Evolutionary conservation across 176 grass and related monocot genomes (phyloP).

Genomic region (Avena eriantha): DNA sequence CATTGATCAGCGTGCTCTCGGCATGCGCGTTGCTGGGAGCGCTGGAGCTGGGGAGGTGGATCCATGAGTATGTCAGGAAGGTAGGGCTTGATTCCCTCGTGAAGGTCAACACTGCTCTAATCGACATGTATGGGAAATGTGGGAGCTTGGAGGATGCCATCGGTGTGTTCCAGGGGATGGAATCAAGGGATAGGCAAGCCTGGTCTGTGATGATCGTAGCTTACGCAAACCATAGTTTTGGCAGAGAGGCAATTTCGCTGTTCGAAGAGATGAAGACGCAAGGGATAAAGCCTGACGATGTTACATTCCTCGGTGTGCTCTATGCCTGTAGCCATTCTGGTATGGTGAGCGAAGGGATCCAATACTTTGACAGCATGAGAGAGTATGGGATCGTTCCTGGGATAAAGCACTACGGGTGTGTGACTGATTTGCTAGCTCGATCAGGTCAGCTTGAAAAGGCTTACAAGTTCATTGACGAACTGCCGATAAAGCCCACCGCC

Average conservation of each 20-base stretch:
- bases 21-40: conserved; percentile 58
- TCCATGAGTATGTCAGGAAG: conserved; percentile 69
- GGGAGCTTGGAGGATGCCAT: conserved; percentile 78
- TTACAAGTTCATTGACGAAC: conserved; percentile 65
- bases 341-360: conserved; percentile 66
- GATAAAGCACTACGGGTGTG: conserved; percentile 81
- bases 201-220: conserved; percentile 83
- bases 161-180: conserved; percentile 61
- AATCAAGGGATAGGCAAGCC: conserved; percentile 64
- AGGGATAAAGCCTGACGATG: conserved; percentile 63
- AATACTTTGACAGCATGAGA: conserved; percentile 66
- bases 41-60: conserved; percentile 68
- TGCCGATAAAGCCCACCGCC: conserved; percentile 66
- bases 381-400: conserved; percentile 52
- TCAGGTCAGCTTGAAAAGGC: conserved; percentile 65
- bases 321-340: conserved; percentile 83
- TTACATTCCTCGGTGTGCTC: conserved; percentile 66
- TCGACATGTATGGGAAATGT: conserved; percentile 84
- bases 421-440: conserved; percentile 72
- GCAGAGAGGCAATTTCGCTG: conserved; percentile 53
- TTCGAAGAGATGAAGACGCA: conserved; percentile 73
- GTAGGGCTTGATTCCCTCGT: conserved; percentile 52
- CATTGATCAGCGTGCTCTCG: conserved; percentile 61
- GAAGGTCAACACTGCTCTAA: conserved; percentile 69
- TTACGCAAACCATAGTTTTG: conserved; percentile 60